A percentile compares a stretch with the other conserved stretches of the same genome.
phyloP scores from a whole-genome alignment of 148 eudicot genomes.

The Dianthus caryophyllus region DNA sequence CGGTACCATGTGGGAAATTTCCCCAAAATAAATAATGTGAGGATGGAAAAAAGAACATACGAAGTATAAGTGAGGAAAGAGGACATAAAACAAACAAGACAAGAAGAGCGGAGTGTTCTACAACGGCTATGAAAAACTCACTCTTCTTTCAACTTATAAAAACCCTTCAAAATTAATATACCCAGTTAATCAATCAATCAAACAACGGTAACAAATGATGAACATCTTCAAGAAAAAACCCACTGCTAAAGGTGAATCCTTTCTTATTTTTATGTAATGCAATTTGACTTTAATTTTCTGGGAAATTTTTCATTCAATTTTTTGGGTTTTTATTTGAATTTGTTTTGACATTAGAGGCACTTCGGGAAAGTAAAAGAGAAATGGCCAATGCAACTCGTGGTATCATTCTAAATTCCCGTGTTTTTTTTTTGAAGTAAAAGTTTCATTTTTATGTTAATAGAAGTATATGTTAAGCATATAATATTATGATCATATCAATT shows the following conservation, averaged over 20 bases:
- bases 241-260: conserved; percentile 65
- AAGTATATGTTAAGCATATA: no score
- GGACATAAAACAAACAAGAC: background rate
- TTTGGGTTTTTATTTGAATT: background rate
- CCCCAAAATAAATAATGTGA: no score
- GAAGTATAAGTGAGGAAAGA: background rate
- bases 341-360: conserved; percentile 54
- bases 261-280: background rate
- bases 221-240: conserved; percentile 77
- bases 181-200: background rate
- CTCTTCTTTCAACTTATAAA: no score
- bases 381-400: conserved; percentile 96
- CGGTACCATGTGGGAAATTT: no score
- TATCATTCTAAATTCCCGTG: conserved; percentile 19
- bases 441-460: no score
- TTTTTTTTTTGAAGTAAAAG: background rate
- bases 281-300: background rate
- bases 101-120: background rate
- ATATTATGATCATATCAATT: no score
- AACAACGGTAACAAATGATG: conserved; percentile 20
- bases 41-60: no score
- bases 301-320: background rate
- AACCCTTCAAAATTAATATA: background rate
- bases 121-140: no score
- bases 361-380: conserved; percentile 81